Evolutionary conservation across 306 rosid species (phyloP), one percentile per base, ranked within the genome.

Genomic region (Hippophae tibetana): DNA sequence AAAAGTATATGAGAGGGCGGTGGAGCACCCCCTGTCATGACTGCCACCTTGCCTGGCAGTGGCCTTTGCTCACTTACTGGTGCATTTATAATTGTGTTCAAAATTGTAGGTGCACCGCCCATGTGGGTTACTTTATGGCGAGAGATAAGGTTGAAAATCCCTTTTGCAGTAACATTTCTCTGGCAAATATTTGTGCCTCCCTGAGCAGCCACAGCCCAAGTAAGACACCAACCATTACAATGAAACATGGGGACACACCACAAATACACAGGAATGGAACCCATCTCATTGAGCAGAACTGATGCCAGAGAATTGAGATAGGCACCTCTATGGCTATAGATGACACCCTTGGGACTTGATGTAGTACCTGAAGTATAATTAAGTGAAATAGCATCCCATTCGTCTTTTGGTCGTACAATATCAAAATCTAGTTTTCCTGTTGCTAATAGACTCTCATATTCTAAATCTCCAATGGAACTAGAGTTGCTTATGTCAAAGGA

Each of bases 201-300:
- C 51, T 86, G 97, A 61, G 90, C 95, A 70, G 97, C 97, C 67
- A 90, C 72, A 0, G 67, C 76, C 97, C 95, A 90, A 51, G 90
- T 69, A 68, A 90, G 83, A 75, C 94, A 86, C 97, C 97, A 90
- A 26, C 97, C 95, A 56, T 90, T 90, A 75, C 97, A 90, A 74
- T 90, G 97, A 68, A 90, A 90, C 97, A 90, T 90, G 0, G 95
- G 97, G 54, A 90, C 97, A 49, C 74, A 69, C 95, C 97, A 90
- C 42, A 90, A 60, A 69, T 84, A 86, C 13, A 90, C 85, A 1
- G 88, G 94, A 80, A 58, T 50, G n/a, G 94, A 82, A 47, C 10
- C n/a, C 94, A 90, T 90, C 46, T 84, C 88, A 47, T 79, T 82
- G 46, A 84, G 79, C 61, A 84, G 78, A 50, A 70, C 51, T 7